Evolutionary conservation across 2,329 filamentous ascomycete genomes (phyloP).

Genomic region (Aureobasidium sp.): DNA sequence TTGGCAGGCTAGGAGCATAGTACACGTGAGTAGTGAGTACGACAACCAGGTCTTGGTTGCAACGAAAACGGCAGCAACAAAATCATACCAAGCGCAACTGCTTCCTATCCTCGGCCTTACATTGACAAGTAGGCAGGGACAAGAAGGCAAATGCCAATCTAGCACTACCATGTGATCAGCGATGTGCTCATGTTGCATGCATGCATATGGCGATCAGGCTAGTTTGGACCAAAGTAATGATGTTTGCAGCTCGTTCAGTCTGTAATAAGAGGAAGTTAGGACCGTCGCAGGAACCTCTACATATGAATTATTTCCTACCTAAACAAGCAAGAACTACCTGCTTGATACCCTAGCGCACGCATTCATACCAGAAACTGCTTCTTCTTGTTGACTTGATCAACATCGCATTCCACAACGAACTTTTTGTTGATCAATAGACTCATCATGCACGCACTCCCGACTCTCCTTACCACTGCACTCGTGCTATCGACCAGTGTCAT

Average conservation of each 20-base stretch:
- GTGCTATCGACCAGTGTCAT: neutral
- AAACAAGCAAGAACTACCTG: neutral
- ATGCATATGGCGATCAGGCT: neutral
- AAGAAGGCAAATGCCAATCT: neutral
- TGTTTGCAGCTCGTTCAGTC: neutral
- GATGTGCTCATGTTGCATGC: neutral
- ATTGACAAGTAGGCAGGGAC: neutral
- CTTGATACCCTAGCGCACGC: neutral
- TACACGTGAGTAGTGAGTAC: no score
- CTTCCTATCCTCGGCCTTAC: neutral
- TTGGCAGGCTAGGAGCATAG: no score
- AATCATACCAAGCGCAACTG: neutral
- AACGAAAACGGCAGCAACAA: neutral
- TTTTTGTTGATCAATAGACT: neutral
- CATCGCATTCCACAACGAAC: neutral
- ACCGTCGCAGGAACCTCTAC: no score
- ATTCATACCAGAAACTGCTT: neutral
- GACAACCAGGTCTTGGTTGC: neutral
- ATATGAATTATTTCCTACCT: neutral
- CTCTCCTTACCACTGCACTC: constrained; percentile 11
- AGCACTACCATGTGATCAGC: neutral
- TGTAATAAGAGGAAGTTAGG: neutral
- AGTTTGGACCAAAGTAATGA: neutral
- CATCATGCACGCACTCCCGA: neutral
- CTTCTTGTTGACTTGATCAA: neutral